Conservation (phyloP, 2,329 filamentous ascomycete genomes). For the Metarhizium anisopliae region DNA sequence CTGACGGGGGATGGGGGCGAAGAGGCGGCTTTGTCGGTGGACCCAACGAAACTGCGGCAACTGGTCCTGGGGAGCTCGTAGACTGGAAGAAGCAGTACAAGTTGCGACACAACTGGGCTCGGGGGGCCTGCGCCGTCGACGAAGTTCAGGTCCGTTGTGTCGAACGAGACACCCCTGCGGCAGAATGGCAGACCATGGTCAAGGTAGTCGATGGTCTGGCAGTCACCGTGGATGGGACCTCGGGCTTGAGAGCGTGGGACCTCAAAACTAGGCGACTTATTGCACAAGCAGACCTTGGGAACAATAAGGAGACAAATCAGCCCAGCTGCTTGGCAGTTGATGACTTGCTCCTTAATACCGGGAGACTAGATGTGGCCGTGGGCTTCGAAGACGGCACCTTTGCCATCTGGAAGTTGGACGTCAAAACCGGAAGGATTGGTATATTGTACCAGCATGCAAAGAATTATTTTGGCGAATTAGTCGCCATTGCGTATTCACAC, state of each 20-base stretch:
- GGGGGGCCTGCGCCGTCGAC: slow-evolving; percentile 69
- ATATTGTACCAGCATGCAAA: slow-evolving; percentile 49
- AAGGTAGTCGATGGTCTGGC: slow-evolving; percentile 70
- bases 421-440: slow-evolving; percentile 32
- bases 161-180: slow-evolving; percentile 21
- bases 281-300: slow-evolving; percentile 34
- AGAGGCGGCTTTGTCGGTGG: slow-evolving; percentile 27
- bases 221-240: slow-evolving; percentile 61
- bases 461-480: slow-evolving; percentile 56
- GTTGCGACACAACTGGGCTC: slow-evolving; percentile 83
- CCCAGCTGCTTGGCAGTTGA: slow-evolving; percentile 63
- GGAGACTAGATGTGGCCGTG: slow-evolving; percentile 50
- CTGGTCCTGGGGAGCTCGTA: slow-evolving; percentile 27
- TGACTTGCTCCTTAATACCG: slow-evolving; percentile 32
- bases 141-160: slow-evolving; percentile 54
- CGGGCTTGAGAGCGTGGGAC: slow-evolving; percentile 72
- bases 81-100: slow-evolving; percentile 89
- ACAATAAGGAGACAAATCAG: slow-evolving; percentile 13
- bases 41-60: slow-evolving; percentile 40
- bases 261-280: slow-evolving; percentile 54
- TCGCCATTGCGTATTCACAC: slow-evolving; percentile 60
- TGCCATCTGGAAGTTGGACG: slow-evolving; percentile 55
- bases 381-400: slow-evolving; percentile 68
- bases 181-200: slow-evolving; percentile 53
- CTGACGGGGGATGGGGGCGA: slow-evolving; percentile 30